These are phyloP conservation scores for Ilyonectria robusta DNA, from an alignment of 2,329 filamentous ascomycete genomes.

Conservation along the genomic window DNA sequence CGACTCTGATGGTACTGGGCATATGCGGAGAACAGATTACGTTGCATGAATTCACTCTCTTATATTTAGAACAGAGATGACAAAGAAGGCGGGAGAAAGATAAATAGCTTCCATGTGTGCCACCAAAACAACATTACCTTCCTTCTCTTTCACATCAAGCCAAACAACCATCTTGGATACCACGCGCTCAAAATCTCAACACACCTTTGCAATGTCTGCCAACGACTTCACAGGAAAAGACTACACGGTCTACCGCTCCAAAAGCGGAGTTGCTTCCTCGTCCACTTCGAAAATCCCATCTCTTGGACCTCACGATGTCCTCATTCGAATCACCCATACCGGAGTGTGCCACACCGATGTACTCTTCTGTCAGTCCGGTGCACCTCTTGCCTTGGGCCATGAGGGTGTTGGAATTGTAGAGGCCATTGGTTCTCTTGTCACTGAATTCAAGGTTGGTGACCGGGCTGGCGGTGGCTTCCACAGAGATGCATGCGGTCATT, in stretches of 20 bases:
- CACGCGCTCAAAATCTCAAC: no score
- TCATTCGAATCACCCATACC: constrained; percentile 31
- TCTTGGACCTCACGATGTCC: constrained; percentile 29
- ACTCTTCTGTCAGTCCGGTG: neutral
- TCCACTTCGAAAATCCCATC: constrained; percentile 13
- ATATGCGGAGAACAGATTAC: no score
- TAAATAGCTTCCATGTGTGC: no score
- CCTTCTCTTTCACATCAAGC: no score
- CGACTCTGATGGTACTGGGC: no score
- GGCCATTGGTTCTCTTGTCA: constrained; percentile 58
- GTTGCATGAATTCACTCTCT: no score
- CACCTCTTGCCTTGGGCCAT: constrained; percentile 59
- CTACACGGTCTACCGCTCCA: constrained; percentile 24
- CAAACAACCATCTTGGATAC: no score
- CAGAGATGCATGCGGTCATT: constrained; percentile 65
- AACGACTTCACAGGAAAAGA: constrained; percentile 11
- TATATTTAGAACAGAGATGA: no score
- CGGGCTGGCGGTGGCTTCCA: constrained; percentile 59
- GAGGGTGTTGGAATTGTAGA: constrained; percentile 66
- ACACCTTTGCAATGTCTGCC: neutral
- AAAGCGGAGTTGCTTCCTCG: neutral
- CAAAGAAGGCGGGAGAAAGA: no score
- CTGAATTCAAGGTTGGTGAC: constrained; percentile 61
- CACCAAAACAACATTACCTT: no score
- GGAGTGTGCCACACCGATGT: constrained; percentile 31